These are phyloP conservation scores for Zymoseptoria tritici DNA, from an alignment of 2,329 filamentous ascomycete genomes.

Conservation along the genomic window DNA sequence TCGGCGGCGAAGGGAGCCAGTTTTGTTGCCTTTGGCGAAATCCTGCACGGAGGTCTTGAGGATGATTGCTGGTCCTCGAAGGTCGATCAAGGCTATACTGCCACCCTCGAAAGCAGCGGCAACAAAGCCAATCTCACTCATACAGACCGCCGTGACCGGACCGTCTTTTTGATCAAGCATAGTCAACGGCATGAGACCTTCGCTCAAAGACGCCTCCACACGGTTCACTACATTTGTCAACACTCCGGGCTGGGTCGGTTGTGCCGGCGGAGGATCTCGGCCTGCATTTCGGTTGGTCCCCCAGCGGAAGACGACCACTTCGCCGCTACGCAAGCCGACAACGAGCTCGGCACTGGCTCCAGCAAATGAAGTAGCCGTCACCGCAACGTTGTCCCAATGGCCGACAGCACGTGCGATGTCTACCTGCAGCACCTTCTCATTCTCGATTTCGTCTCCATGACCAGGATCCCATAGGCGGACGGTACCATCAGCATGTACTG, in stretches of 20 bases:
- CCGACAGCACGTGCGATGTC: slow-evolving; percentile 78
- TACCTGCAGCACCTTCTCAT: slow-evolving; percentile 70
- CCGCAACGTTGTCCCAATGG: slow-evolving; percentile 66
- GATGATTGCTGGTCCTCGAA: slow-evolving; percentile 80
- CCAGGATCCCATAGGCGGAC: slow-evolving; percentile 91
- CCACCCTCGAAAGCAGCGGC: slow-evolving; percentile 80
- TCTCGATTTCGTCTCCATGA: slow-evolving; percentile 89
- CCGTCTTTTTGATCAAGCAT: slow-evolving; percentile 80
- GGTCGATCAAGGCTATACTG: slow-evolving; percentile 71
- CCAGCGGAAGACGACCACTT: slow-evolving; percentile 82
- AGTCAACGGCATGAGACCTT: slow-evolving; percentile 72
- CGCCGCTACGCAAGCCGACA: slow-evolving; percentile 73
- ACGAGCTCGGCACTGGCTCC: slow-evolving; percentile 77
- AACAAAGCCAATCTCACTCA: slow-evolving; percentile 90
- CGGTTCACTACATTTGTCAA: slow-evolving; percentile 68
- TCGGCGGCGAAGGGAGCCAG: slow-evolving; percentile 58
- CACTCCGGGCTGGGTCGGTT: slow-evolving; percentile 41
- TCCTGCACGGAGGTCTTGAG: slow-evolving; percentile 66
- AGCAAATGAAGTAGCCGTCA: slow-evolving; percentile 73
- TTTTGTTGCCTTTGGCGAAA: slow-evolving; percentile 68
- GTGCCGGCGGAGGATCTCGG: slow-evolving; percentile 47
- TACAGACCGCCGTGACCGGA: slow-evolving; percentile 66
- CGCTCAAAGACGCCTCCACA: slow-evolving; percentile 64
- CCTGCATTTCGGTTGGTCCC: slow-evolving; percentile 69
- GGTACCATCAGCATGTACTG: slow-evolving; percentile 83